Percentiles rank a stretch among this genome's conserved stretches.
Conservation (phyloP, 306 rosid species). For the Dryas octopetala region DNA sequence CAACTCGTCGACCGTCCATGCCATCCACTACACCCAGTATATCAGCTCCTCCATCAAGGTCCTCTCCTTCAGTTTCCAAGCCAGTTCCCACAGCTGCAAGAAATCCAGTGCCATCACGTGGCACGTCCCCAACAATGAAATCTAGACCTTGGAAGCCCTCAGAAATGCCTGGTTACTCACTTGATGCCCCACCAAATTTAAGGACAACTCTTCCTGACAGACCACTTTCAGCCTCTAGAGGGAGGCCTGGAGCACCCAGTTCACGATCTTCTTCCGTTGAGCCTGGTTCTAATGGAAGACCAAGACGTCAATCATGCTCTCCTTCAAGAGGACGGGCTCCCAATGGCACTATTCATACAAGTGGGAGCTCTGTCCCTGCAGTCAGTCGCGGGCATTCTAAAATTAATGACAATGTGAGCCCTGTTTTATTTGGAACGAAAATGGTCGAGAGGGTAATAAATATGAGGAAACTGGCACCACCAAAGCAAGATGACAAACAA, state of each 20-base stretch:
- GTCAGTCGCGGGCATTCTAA: conserved; percentile 62
- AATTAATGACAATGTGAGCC: conserved; percentile 77
- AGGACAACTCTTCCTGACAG: conserved; percentile 87
- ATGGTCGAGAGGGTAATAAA: conserved; percentile 95
- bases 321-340: conserved; percentile 89
- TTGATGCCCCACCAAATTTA: conserved; percentile 88
- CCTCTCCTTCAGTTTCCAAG: conserved; percentile 56
- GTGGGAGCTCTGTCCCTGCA: conserved; percentile 94
- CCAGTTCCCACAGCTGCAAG: conserved; percentile 47
- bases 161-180: conserved; percentile 93
- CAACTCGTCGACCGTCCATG: conserved; percentile 76
- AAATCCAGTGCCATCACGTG: conserved; percentile 72
- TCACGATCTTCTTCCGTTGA: conserved; percentile 87
- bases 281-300: conserved; percentile 71
- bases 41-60: conserved; percentile 51
- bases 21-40: conserved; percentile 58
- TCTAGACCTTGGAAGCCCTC: conserved; percentile 95
- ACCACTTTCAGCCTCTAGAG: conserved; percentile 82
- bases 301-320: conserved; percentile 89
- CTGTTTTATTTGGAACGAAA: conserved; percentile 74
- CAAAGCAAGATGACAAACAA: conserved; percentile 76
- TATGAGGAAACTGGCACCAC: conserved; percentile 90
- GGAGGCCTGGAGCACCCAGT: conserved; percentile 94
- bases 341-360: conserved; percentile 58
- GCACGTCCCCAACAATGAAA: conserved; percentile 82